Evolutionary conservation across 2,329 filamentous ascomycete species (phyloP).

Genomic region (Talaromyces islandicus): DNA sequence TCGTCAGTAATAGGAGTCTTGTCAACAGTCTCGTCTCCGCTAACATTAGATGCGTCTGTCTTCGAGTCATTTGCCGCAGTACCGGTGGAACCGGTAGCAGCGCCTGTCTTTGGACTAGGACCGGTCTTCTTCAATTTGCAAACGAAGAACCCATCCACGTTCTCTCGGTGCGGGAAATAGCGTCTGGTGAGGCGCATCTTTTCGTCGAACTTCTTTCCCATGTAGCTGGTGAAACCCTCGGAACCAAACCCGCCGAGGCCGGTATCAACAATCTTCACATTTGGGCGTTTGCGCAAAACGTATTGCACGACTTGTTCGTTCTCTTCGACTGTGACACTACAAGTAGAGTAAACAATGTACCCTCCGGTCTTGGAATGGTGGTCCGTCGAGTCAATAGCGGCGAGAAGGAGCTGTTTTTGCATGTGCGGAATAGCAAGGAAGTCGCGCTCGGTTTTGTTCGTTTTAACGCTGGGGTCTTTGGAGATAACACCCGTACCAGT

Average conservation of each 20-base stretch:
- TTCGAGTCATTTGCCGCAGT: conserved; percentile 12
- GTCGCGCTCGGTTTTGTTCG: conserved; percentile 93
- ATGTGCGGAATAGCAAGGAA: conserved; percentile 90
- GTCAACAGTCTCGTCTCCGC: conserved; percentile 49
- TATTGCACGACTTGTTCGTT: conserved; percentile 94
- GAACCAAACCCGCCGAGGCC: conserved; percentile 78
- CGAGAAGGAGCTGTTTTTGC: conserved; percentile 88
- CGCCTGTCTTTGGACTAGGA: conserved; percentile 53
- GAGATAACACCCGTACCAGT: conserved; percentile 96
- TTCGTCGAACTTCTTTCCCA: conserved; percentile 85
- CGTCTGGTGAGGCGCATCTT: conserved; percentile 75
- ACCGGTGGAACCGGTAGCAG: conserved; percentile 10
- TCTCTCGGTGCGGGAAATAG: conserved; percentile 87
- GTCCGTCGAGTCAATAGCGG: conserved; percentile 92
- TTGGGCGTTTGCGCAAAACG: conserved; percentile 82
- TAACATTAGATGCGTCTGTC: conserved; percentile 10
- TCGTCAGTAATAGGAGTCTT: conserved; percentile 59
- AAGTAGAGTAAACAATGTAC: conserved; percentile 95
- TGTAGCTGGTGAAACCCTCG: conserved; percentile 85
- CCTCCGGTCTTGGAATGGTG: conserved; percentile 88
- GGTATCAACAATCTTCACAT: conserved; percentile 88
- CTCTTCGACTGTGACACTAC: conserved; percentile 89
- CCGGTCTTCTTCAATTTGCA: conserved; percentile 94
- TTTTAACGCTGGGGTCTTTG: conserved; percentile 95
- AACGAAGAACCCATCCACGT: conserved; percentile 97